These are phyloP conservation scores for Bipolaris victoriae DNA, from an alignment of 2,329 filamentous ascomycete species.

Conservation along the genomic window DNA sequence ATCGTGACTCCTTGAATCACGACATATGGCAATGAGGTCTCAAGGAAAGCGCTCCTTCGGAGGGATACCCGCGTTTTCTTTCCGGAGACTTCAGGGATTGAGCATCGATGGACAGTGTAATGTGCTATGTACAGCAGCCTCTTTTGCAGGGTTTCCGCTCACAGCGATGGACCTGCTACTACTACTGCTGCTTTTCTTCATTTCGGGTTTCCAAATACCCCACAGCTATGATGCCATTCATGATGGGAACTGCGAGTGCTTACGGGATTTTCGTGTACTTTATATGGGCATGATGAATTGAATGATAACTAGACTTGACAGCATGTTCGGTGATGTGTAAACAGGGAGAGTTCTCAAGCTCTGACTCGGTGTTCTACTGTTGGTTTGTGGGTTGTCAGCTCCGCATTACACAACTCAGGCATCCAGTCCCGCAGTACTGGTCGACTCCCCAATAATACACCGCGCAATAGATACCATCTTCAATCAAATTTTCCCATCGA, in stretches of 20 bases:
- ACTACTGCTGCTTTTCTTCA: constrained; percentile 9
- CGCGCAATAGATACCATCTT: neutral
- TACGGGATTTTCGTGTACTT: neutral
- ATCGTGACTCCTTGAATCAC: neutral
- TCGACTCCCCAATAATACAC: too few relatives aligned
- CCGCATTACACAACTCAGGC: neutral
- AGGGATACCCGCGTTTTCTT: constrained; percentile 14
- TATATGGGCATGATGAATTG: neutral
- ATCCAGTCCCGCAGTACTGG: neutral
- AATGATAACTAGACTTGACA: neutral
- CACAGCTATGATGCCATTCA: constrained; percentile 17
- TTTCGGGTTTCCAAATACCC: constrained; percentile 35
- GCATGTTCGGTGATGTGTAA: neutral
- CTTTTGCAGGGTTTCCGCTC: neutral
- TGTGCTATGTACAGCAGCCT: constrained; percentile 5
- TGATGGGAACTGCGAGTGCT: constrained; percentile 7
- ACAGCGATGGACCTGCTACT: neutral
- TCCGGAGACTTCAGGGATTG: constrained; percentile 15
- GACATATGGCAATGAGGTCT: neutral
- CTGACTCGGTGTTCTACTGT: neutral
- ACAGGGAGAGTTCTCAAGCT: neutral
- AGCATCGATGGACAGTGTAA: neutral
- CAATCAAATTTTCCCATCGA: constrained; percentile 6
- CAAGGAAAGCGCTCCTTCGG: too few relatives aligned
- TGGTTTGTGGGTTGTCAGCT: neutral